Percentiles rank a stretch among this genome's conserved stretches.
Evolutionary conservation across 2,329 filamentous ascomycete genomes (phyloP).

Genomic region (Coniochaeta prunicola): DNA sequence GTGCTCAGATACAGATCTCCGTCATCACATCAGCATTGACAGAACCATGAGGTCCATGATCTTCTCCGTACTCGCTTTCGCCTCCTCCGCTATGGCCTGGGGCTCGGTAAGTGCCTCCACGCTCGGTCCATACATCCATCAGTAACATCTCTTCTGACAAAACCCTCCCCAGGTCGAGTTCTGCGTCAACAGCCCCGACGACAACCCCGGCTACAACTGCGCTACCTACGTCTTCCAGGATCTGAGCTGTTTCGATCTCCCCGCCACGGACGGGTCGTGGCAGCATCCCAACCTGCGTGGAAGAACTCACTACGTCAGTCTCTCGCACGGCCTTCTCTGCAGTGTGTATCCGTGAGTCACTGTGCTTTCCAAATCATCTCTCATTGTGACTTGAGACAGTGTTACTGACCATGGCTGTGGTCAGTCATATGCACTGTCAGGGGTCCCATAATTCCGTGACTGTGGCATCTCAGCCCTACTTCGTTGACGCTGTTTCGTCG

Average conservation of each 20-base stretch:
- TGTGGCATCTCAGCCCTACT: not conserved
- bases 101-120: not conserved
- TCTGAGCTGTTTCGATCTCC: not conserved
- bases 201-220: not conserved
- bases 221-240: not conserved
- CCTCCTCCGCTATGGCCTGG: not conserved
- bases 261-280: not conserved
- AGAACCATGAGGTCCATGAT: not conserved
- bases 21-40: not conserved
- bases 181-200: not conserved
- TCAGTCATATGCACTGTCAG: not conserved
- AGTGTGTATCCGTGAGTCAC: not conserved
- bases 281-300: not conserved
- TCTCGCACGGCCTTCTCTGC: not conserved
- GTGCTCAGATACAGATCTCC: not conserved
- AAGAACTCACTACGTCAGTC: not conserved
- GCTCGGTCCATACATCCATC: not conserved
- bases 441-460: not conserved
- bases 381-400: not conserved
- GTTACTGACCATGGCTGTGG: not conserved
- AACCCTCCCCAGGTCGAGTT: not conserved
- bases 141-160: not conserved
- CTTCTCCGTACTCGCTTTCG: not conserved
- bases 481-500: not conserved
- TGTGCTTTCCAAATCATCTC: not conserved